These are phyloP conservation scores for Picochlorum sp. DNA, from an alignment of 139 green algal genomes.

Conservation along the genomic window DNA sequence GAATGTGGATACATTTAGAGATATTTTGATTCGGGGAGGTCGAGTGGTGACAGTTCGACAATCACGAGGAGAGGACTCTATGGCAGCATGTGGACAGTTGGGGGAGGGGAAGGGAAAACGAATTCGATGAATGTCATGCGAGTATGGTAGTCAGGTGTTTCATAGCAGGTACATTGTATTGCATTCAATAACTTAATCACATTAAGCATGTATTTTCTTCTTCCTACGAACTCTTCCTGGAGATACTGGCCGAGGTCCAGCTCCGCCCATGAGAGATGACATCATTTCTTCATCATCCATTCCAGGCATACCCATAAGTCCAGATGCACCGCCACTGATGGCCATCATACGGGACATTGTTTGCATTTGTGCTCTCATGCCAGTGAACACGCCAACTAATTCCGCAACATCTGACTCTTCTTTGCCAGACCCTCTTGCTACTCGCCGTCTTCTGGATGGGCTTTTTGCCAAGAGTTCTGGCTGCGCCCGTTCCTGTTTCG, in stretches of 20 bases:
- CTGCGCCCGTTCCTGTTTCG: conserved; percentile 61
- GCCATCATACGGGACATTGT: conserved; percentile 72
- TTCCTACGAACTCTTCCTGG: conserved; percentile 44
- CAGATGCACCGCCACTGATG: conserved; percentile 28
- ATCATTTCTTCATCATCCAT: conserved; percentile 62
- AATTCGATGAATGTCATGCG: background rate
- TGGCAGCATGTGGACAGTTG: conserved; percentile 84
- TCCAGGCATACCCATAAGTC: conserved; percentile 34
- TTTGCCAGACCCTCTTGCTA: conserved; percentile 41
- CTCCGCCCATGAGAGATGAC: conserved; percentile 32
- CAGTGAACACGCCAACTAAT: conserved; percentile 69
- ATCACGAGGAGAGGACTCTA: conserved; percentile 65
- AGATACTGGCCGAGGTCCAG: conserved; percentile 34
- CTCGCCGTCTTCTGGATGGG: conserved; percentile 28
- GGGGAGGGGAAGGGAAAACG: conserved; percentile 19
- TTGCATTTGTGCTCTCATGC: conserved; percentile 64
- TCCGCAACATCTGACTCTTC: conserved; percentile 60
- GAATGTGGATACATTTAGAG: conserved; percentile 51
- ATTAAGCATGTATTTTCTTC: conserved; percentile 14
- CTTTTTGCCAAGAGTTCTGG: conserved; percentile 80
- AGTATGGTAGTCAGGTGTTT: too few species aligned
- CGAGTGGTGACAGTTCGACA: conserved; percentile 67
- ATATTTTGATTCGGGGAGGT: conserved; percentile 36
- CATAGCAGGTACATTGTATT: too few species aligned
- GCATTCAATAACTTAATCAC: background rate